A percentile compares a stretch with the other conserved stretches of the same genome.
Evolutionary conservation across 2,329 filamentous ascomycete species (phyloP).

Genomic region (Scolecobasidium constrictum): DNA sequence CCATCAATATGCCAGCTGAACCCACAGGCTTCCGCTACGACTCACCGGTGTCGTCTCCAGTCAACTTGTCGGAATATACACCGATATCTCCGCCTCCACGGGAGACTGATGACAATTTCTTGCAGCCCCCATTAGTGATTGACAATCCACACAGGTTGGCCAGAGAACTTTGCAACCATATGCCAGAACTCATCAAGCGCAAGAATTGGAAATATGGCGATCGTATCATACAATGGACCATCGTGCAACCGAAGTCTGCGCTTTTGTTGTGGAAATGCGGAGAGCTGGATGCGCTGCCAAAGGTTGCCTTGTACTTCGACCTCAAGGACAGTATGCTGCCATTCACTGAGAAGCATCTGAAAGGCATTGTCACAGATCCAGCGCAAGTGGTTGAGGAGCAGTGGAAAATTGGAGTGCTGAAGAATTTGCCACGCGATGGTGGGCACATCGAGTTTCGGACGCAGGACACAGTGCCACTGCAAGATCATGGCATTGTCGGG

Average conservation of each 20-base stretch:
- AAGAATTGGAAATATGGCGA: constrained; percentile 22
- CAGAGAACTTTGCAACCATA: constrained; percentile 9
- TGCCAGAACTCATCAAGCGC: constrained; percentile 22
- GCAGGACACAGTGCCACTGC: constrained; percentile 25
- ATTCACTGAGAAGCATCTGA: constrained; percentile 24
- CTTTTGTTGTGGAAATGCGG: constrained; percentile 27
- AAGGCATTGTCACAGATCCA: constrained; percentile 26
- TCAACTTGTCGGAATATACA: background rate
- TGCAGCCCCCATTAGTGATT: background rate
- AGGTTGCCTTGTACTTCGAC: constrained; percentile 25
- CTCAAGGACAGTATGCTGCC: constrained; percentile 26
- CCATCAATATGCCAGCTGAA: constrained; percentile 12
- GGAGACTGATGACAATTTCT: constrained; percentile 1
- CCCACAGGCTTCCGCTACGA: constrained; percentile 3
- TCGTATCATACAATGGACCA: constrained; percentile 26
- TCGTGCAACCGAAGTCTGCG: constrained; percentile 26
- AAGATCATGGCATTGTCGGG: constrained; percentile 20
- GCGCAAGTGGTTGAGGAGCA: constrained; percentile 27
- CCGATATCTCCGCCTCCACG: constrained; percentile 2
- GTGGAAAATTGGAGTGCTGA: constrained; percentile 27
- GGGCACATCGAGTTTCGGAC: constrained; percentile 24
- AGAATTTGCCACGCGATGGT: constrained; percentile 26
- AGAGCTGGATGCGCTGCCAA: constrained; percentile 26
- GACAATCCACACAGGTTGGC: background rate
- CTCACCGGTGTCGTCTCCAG: constrained; percentile 3